Conservation (phyloP, 148 eudicot species). For the Camellia japonica region DNA sequence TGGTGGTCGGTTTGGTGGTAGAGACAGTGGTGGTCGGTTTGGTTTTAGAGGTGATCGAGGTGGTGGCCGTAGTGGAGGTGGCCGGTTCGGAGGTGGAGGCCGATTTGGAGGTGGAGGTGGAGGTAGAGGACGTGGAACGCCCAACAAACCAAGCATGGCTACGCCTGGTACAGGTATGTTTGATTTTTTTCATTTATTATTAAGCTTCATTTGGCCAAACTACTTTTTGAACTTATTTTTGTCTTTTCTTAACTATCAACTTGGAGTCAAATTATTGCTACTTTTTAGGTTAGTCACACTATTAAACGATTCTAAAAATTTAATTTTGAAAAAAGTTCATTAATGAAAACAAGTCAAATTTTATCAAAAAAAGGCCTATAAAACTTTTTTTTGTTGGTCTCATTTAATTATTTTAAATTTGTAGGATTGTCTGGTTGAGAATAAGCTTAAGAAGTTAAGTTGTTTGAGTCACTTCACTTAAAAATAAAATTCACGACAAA, state of each 20-base stretch:
- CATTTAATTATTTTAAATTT: no score
- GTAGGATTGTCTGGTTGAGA: no score
- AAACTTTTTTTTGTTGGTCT: no score
- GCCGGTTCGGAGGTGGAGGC: constrained; percentile 4
- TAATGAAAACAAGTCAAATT: not conserved
- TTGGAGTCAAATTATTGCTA: not conserved
- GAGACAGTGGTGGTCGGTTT: constrained; percentile 20
- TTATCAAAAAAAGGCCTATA: not conserved
- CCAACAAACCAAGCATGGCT: constrained; percentile 29
- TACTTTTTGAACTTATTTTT: no score
- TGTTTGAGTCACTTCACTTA: no score
- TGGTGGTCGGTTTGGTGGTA: constrained; percentile 36
- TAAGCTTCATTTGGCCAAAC: no score
- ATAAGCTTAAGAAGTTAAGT: no score
- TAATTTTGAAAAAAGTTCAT: not conserved
- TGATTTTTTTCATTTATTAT: not conserved
- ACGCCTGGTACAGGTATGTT: constrained; percentile 28
- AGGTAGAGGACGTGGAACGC: constrained; percentile 31
- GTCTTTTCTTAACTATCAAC: no score
- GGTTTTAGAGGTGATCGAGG: constrained; percentile 28
- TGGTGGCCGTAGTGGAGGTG: constrained; percentile 24
- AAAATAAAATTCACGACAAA: no score
- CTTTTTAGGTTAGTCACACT: not conserved
- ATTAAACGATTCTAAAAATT: not conserved
- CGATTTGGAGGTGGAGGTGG: constrained; percentile 28